Evolutionary conservation across 768 basidiomycete species (phyloP), one percentile per base, ranked within the genome.

Genomic region (Mycena floridula): DNA sequence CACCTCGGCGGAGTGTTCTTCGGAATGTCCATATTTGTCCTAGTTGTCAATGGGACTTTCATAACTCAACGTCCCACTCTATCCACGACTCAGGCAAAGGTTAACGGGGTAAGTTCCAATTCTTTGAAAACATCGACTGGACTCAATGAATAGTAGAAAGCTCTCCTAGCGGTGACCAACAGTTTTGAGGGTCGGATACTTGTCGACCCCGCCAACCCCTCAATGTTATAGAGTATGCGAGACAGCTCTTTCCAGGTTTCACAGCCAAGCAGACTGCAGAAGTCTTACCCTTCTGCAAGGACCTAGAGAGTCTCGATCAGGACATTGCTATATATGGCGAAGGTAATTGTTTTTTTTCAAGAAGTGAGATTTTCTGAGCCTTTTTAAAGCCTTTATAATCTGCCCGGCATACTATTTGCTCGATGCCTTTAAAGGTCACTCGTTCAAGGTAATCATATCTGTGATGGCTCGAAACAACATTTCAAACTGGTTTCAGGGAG

Each of bases 1-100:
- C 30, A 59, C 51, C 25, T 15, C 23, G 3, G 37, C 21, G 2
- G 62, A 55, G 12, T 61, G 52, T 51, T 64, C 45, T 63, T 53
- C 35, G 61, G 63, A 1, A 64, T 61, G 2, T 62, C 54, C 22
- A 16, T 49, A n/a, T 58, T 62, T 26, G 58, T 59, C 8, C 67
- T 67, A 2, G 66, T 69, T 20, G 59, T 69, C 3, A 66, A 68
- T 32, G 66, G 62, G 5, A 42, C 54, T 0, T 58, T 68, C 47
- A 66, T 68, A 16, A 45, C 52, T 6, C 63, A 65, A 44, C 54
- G 57, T 7, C 63, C 67, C 3, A 63, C 60, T 1, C 45, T 55
- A 30, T 56, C 62, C 2, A 49, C 67, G 3, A 43, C 41, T 11
- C 49, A 55, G 40, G 52, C 59, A 23, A 50, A 52, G 1, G 50